Conservation (phyloP, 371 early-diverging fungal genomes). For the Actinomucor elegans region DNA sequence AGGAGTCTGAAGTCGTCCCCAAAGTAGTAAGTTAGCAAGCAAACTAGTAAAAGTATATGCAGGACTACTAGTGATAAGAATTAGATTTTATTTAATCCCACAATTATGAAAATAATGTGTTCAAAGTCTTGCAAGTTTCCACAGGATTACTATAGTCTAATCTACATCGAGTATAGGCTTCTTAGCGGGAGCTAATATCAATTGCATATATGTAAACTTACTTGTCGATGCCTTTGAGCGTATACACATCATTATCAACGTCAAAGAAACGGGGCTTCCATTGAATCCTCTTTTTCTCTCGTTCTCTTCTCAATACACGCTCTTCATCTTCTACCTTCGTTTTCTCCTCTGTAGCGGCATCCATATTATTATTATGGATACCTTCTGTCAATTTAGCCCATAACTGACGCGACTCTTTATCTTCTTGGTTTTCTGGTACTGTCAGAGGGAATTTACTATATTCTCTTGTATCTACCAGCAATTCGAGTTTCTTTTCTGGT, state of each 20-base stretch:
- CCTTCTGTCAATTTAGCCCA: constrained; percentile 83
- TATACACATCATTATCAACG: constrained; percentile 22
- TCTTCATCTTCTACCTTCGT: constrained; percentile 80
- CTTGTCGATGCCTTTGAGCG: constrained; percentile 18
- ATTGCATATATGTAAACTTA: background rate
- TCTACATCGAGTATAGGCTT: no score
- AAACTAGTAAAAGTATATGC: no score
- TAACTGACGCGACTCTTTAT: constrained; percentile 20
- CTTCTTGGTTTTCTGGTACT: constrained; percentile 20
- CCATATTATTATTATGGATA: constrained; percentile 61
- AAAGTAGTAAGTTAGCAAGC: no score
- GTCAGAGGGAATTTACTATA: constrained; percentile 7
- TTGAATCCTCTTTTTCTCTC: constrained; percentile 50
- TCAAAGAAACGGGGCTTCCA: constrained; percentile 59
- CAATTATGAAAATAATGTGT: background rate
- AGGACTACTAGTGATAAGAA: no score
- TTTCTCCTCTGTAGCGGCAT: constrained; percentile 82
- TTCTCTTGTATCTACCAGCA: constrained; percentile 17
- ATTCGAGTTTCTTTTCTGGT: constrained; percentile 5
- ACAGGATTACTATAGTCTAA: constrained; percentile 5
- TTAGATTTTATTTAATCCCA: no score
- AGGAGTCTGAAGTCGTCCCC: no score
- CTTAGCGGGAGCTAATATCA: no score
- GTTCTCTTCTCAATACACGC: constrained; percentile 59
- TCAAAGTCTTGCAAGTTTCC: background rate